Percentiles rank a stretch among this genome's conserved stretches.
Conservation (phyloP, 2,329 filamentous ascomycete genomes). For the Elsinoe arachidis region DNA sequence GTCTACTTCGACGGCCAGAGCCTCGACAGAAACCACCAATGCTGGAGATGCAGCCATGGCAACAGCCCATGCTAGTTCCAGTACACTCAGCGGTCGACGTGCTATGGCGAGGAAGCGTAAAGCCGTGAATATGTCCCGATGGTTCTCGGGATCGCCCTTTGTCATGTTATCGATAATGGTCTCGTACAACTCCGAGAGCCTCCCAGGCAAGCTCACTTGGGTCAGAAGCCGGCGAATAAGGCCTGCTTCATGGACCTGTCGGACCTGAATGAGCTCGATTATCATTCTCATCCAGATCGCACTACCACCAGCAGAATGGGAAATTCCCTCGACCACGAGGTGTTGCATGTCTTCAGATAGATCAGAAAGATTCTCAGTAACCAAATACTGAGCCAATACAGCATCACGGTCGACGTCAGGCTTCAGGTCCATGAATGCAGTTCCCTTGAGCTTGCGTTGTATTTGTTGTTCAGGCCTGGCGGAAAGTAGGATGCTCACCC, state of each 20-base stretch:
- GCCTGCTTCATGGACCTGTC: neutral
- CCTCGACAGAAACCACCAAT: neutral
- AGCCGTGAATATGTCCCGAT: neutral
- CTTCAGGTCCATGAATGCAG: neutral
- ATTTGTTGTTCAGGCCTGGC: neutral
- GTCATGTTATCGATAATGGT: neutral
- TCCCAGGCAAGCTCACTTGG: neutral
- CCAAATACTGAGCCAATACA: neutral
- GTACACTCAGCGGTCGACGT: neutral
- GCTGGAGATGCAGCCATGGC: neutral
- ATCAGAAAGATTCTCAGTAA: neutral
- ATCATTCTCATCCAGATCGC: slow-evolving; percentile 4
- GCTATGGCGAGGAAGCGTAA: neutral
- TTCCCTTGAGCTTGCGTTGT: neutral
- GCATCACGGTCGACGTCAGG: neutral
- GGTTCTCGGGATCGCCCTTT: neutral
- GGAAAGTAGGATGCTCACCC: neutral
- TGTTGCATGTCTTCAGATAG: neutral
- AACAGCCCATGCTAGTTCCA: neutral
- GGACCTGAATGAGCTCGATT: neutral
- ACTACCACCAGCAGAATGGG: neutral
- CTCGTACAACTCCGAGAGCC: neutral
- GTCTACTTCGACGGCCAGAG: neutral
- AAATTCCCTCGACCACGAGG: neutral
- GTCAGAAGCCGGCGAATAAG: neutral